Evolutionary conservation across 768 basidiomycete species (phyloP).

Genomic region (Lyophyllum atratum): DNA sequence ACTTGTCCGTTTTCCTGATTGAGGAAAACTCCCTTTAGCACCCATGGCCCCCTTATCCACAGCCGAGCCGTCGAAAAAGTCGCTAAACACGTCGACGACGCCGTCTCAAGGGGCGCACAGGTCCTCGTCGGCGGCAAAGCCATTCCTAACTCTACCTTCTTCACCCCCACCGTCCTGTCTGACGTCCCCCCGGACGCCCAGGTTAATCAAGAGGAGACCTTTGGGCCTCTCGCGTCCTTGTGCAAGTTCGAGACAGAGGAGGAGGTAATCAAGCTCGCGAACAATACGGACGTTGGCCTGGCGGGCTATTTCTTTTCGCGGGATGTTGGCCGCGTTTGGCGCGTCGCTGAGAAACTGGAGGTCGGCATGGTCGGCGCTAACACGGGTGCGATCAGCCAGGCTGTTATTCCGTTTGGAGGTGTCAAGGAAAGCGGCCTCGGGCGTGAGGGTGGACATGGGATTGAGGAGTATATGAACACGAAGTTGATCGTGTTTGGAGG

Average conservation of each 20-base stretch:
- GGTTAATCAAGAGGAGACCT: slow-evolving; percentile 86
- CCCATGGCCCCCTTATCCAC: slow-evolving; percentile 96
- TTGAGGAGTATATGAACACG: slow-evolving; percentile 84
- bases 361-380: slow-evolving; percentile 91
- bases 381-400: slow-evolving; percentile 78
- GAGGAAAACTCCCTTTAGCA: slow-evolving; percentile 43
- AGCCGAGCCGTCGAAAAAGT: slow-evolving; percentile 85
- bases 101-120: slow-evolving; percentile 81
- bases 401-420: slow-evolving; percentile 86
- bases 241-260: slow-evolving; percentile 93
- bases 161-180: slow-evolving; percentile 83
- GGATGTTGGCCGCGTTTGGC: slow-evolving; percentile 89
- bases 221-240: slow-evolving; percentile 88
- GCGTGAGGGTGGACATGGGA: slow-evolving; percentile 87
- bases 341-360: slow-evolving; percentile 92
- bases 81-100: slow-evolving; percentile 83
- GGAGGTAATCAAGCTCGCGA: slow-evolving; percentile 85
- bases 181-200: slow-evolving; percentile 75
- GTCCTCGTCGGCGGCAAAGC: slow-evolving; percentile 87
- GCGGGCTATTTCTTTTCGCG: slow-evolving; percentile 92
- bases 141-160: slow-evolving; percentile 65
- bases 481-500: slow-evolving; percentile 85
- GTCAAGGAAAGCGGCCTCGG: slow-evolving; percentile 86
- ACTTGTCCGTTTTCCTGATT: background rate
- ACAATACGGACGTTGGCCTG: slow-evolving; percentile 79